Evolutionary conservation across 2,329 filamentous ascomycete genomes (phyloP).

Genomic region (Thelonectria rubi): DNA sequence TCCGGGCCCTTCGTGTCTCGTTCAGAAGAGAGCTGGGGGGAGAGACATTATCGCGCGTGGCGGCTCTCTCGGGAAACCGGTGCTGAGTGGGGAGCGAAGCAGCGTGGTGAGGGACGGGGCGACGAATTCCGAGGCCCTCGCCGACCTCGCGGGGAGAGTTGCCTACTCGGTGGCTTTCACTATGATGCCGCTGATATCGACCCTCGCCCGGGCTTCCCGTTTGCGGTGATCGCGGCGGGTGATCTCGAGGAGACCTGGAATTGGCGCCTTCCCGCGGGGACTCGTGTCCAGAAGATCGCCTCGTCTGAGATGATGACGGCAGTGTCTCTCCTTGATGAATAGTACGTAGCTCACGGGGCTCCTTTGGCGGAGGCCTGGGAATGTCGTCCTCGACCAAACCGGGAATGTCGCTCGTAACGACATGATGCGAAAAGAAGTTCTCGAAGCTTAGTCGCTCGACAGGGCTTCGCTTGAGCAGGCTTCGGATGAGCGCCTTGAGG

Average conservation of each 20-base stretch:
- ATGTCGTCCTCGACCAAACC: conserved; percentile 82
- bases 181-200: conserved; percentile 44
- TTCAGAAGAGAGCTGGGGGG: conserved; percentile 47
- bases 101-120: conserved; percentile 57
- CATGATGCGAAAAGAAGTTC: conserved; percentile 80
- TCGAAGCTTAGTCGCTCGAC: conserved; percentile 87
- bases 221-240: conserved; percentile 53
- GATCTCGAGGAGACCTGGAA: conserved; percentile 55
- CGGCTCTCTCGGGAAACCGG: conserved; percentile 37
- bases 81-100: conserved; percentile 59
- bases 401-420: conserved; percentile 80
- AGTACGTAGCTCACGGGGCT: conserved; percentile 50
- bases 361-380: conserved; percentile 52
- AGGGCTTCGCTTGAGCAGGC: conserved; percentile 84
- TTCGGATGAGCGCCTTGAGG: conserved; percentile 82
- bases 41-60: conserved; percentile 39
- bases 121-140: conserved; percentile 63
- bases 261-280: conserved; percentile 45
- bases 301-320: conserved; percentile 40
- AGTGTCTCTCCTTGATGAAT: conserved; percentile 45
- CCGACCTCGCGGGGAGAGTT: conserved; percentile 57
- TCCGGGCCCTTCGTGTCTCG: conserved; percentile 43
- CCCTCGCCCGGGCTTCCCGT: conserved; percentile 54
- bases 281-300: conserved; percentile 53
- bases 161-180: conserved; percentile 46